Evolutionary conservation across 2,329 filamentous ascomycete genomes (phyloP).

Genomic region (Fusarium redolens): DNA sequence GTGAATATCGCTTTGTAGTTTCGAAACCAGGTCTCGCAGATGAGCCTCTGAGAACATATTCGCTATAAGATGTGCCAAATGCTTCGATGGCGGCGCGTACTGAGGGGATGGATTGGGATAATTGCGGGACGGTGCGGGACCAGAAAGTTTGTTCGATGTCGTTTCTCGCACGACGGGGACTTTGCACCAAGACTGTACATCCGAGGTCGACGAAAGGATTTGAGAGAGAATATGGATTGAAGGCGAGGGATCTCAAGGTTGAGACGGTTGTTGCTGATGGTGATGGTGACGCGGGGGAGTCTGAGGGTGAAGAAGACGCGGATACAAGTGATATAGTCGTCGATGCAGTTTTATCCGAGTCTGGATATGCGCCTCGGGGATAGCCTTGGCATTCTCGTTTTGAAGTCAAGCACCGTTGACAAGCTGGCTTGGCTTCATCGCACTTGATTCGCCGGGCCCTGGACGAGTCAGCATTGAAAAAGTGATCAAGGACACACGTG

Average conservation of each 20-base stretch:
- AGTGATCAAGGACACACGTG: too few relatives aligned
- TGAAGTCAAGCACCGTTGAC: conserved; percentile 25
- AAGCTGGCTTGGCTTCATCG: conserved; percentile 34
- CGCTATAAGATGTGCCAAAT: conserved; percentile 31
- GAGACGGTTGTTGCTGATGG: not conserved
- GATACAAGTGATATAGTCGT: not conserved
- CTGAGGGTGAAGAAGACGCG: not conserved
- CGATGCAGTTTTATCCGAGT: not conserved
- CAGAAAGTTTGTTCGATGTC: conserved; percentile 28
- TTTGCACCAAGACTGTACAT: conserved; percentile 18
- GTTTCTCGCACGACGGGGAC: conserved; percentile 31
- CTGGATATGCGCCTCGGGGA: conserved; percentile 6
- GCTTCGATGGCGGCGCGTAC: conserved; percentile 33
- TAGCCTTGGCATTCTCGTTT: conserved; percentile 26
- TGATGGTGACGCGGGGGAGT: not conserved
- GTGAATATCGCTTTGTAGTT: conserved; percentile 17
- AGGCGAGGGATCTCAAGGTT: not conserved
- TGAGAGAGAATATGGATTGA: not conserved
- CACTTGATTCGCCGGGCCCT: conserved; percentile 39
- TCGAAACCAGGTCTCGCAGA: not conserved
- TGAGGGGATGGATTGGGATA: conserved; percentile 24
- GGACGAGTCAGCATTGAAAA: not conserved
- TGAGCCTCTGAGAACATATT: conserved; percentile 17
- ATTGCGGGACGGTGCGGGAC: conserved; percentile 29
- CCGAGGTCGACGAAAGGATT: conserved; percentile 21